Evolutionary conservation across 1,139 yeast genomes (phyloP), one percentile per base, ranked within the genome.

Genomic region (Diutina scorzettiae): DNA sequence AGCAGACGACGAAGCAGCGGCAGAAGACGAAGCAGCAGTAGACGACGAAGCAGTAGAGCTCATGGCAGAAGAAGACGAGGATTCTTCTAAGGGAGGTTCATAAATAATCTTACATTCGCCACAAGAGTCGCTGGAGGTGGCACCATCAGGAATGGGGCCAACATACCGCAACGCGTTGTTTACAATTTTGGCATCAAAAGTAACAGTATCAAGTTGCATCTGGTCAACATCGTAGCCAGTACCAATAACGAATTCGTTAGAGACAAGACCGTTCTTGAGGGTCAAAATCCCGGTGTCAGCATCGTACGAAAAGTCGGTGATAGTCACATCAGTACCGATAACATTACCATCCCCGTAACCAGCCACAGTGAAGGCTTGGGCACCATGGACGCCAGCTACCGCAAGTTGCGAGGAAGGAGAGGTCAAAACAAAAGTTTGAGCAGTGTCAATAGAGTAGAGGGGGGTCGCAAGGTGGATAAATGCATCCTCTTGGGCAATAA

Each of bases 331-430:
- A 19, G 24, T 19, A 16, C 40, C 61, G 41, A 63, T 52, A 14
- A 47, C 45, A 42, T 63, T 63, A 7, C 62, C 59, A 42, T 49
- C 49, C 42, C 67, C 67, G 45, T 54, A 62, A 25, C 65, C 66
- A 24, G 54, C 54, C 27, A 63, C 65, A 3, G 47, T 54, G 45
- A 51, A 56, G 5, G 59, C n/a, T 4, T 23, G 17, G 7, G 5
- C 8, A 7, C 20, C 39, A 28, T 20, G 19, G 12, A 28, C 39
- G 14, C 28, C 28, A n/a, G 27, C 28, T 5, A 23, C 29, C 6
- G 39, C 27, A 23, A 34, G 16, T 23, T 34, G 11, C n/a, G 39
- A 34, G 6, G 39, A 23, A 3, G 27, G 17, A 28, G n/a, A 18
- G 4, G 23, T 16, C 18, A 34, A 23, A 18, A 20, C 24, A 16